phyloP scores from a whole-genome alignment of 306 rosid species.

The Castanea sativa region DNA sequence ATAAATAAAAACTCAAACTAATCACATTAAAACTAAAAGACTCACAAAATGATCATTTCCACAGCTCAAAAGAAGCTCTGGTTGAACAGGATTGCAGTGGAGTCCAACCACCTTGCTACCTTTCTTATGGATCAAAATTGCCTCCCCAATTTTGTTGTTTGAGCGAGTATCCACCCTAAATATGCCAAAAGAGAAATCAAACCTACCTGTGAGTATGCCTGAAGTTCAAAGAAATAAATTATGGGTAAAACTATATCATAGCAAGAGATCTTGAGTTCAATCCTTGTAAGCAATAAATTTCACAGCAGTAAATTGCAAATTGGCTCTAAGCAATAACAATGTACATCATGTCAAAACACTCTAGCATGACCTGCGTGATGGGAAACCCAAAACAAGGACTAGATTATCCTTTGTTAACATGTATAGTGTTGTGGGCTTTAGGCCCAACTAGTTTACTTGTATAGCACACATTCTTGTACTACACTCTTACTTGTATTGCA shows the following conservation, averaged over 20 bases:
- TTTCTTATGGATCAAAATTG: slow-evolving; percentile 83
- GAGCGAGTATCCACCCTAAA: slow-evolving; percentile 77
- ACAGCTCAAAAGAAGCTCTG: slow-evolving; percentile 85
- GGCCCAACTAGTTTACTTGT: too few relatives aligned
- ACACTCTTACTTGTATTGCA: too few relatives aligned
- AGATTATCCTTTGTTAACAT: neutral
- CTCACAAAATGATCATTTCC: slow-evolving; percentile 97
- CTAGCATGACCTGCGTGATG: neutral
- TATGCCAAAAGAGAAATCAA: slow-evolving; percentile 12
- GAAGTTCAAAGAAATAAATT: neutral
- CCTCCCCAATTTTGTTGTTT: slow-evolving; percentile 52
- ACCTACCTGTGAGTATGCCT: neutral
- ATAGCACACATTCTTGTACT: too few relatives aligned
- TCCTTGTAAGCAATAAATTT: too few relatives aligned
- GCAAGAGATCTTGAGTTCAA: too few relatives aligned
- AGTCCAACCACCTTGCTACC: slow-evolving; percentile 86
- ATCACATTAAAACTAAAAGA: slow-evolving; percentile 9
- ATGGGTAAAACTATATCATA: neutral
- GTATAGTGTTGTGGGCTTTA: too few relatives aligned
- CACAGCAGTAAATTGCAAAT: too few relatives aligned
- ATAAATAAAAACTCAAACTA: neutral
- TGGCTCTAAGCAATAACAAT: neutral
- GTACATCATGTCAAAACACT: neutral
- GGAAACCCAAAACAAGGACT: neutral
- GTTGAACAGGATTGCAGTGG: slow-evolving; percentile 91